These are phyloP conservation scores for Microbotryomycetes sp. DNA, from an alignment of 1,284 basidiomycete species.

Conservation along the genomic window DNA sequence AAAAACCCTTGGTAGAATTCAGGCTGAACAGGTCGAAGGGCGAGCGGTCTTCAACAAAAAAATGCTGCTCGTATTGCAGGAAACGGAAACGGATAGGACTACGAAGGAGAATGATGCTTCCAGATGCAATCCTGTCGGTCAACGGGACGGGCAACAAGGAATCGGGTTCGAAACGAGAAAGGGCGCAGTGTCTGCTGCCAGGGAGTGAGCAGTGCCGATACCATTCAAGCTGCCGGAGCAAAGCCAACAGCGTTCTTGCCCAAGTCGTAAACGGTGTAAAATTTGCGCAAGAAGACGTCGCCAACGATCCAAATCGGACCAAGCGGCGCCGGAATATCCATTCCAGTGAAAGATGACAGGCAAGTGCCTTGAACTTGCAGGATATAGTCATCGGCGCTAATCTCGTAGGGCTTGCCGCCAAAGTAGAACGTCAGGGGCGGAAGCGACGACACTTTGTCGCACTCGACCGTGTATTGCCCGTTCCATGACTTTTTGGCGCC, in stretches of 20 bases:
- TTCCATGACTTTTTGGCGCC: constrained; percentile 83
- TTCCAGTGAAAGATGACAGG: constrained; percentile 84
- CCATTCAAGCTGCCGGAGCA: constrained; percentile 49
- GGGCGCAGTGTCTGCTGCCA: background rate
- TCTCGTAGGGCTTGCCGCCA: constrained; percentile 53
- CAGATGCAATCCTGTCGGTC: no score
- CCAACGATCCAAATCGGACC: constrained; percentile 81
- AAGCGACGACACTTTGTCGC: constrained; percentile 68
- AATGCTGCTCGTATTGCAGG: no score
- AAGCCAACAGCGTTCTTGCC: constrained; percentile 73
- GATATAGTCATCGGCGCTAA: constrained; percentile 55
- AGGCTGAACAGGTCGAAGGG: no score
- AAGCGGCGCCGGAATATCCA: constrained; percentile 80
- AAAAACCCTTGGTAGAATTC: no score
- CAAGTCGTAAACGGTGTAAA: constrained; percentile 80
- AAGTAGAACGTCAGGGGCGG: constrained; percentile 86
- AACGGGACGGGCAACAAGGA: no score
- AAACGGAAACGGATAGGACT: no score
- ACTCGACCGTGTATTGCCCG: constrained; percentile 89
- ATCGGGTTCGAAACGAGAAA: no score
- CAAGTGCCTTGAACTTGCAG: constrained; percentile 83
- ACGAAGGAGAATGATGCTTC: no score
- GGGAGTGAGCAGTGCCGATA: background rate
- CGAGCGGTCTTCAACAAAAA: no score
- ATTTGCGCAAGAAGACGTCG: constrained; percentile 42